phyloP scores from a whole-genome alignment of 2,329 filamentous ascomycete species.

The Scedosporium dehoogii region DNA sequence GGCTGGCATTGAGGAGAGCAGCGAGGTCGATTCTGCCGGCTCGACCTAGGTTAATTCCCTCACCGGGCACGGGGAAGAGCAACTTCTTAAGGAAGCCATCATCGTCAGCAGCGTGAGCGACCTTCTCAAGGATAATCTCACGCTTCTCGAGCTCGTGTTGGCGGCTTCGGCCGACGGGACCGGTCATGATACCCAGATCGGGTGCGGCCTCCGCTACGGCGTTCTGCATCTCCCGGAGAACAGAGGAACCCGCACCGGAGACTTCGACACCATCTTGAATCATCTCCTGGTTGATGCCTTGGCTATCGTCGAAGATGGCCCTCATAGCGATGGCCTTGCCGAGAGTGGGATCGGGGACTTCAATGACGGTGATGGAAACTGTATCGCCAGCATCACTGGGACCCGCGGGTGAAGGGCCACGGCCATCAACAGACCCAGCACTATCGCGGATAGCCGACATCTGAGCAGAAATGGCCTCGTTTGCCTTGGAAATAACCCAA shows the following conservation, averaged over 20 bases:
- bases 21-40: conserved; percentile 71
- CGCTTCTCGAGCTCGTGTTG: conserved; percentile 73
- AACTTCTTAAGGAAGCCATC: conserved; percentile 76
- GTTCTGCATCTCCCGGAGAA: conserved; percentile 77
- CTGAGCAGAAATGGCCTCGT: conserved; percentile 70
- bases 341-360: conserved; percentile 69
- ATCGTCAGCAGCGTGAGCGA: conserved; percentile 70
- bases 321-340: conserved; percentile 85
- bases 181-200: conserved; percentile 66
- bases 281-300: conserved; percentile 95
- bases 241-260: conserved; percentile 62
- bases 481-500: conserved; percentile 85
- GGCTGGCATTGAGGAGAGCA: conserved; percentile 66
- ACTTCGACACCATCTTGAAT: conserved; percentile 87
- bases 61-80: conserved; percentile 65
- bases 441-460: conserved; percentile 57
- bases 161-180: conserved; percentile 57
- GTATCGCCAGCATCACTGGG: conserved; percentile 49
- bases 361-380: conserved; percentile 79
- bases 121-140: conserved; percentile 75
- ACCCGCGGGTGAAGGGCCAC: conserved; percentile 51
- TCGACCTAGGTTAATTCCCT: conserved; percentile 74
- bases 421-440: conserved; percentile 58
- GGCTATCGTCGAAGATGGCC: conserved; percentile 83
- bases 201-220: conserved; percentile 68